Evolutionary conservation across 768 basidiomycete genomes (phyloP).

Genomic region (Cystofilobasidium bisporidii): DNA sequence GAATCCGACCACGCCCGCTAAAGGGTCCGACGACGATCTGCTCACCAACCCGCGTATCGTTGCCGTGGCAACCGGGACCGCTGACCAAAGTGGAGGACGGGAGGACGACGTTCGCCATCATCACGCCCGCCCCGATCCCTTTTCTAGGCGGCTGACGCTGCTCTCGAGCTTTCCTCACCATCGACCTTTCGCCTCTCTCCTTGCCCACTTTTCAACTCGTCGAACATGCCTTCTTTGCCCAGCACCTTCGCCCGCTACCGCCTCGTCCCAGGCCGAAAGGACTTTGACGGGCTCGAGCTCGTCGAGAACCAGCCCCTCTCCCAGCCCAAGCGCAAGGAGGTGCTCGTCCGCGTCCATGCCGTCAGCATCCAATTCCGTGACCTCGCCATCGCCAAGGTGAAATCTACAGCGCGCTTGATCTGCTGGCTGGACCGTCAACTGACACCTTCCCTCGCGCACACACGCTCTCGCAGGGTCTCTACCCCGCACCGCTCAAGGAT

Average conservation of each 20-base stretch:
- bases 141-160: no score
- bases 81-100: no score
- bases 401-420: no score
- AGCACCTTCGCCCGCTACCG: background rate
- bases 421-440: no score
- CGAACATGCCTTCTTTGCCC: background rate
- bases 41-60: no score
- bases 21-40: no score
- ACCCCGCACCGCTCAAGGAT: background rate
- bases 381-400: background rate
- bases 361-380: background rate
- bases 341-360: background rate
- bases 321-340: background rate
- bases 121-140: no score
- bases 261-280: background rate
- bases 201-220: no score
- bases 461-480: background rate
- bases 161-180: background rate
- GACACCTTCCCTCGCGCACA: background rate
- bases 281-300: background rate
- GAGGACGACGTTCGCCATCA: no score
- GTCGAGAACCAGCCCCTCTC: background rate
- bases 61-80: no score
- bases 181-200: background rate
- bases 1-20: no score